Evolutionary conservation across 768 basidiomycete species (phyloP).

Genomic region (Porpolomopsis calyptriformis): DNA sequence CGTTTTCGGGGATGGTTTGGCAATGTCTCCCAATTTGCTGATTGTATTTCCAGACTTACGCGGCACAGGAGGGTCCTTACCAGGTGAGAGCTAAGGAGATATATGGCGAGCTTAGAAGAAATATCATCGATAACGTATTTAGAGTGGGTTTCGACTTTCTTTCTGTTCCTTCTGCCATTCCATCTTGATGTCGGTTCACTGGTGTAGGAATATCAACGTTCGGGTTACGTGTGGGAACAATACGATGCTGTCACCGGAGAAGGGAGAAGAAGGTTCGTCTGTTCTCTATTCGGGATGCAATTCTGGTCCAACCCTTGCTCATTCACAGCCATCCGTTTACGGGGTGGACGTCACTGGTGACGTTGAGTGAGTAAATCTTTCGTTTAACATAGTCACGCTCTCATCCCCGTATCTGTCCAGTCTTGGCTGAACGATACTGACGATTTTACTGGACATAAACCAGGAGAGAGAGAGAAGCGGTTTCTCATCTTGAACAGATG

Average conservation of each 20-base stretch:
- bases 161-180: not conserved
- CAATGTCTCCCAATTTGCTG: not conserved
- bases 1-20: not conserved
- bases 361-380: constrained; percentile 57
- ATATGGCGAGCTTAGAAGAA: constrained; percentile 69
- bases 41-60: constrained; percentile 51
- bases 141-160: constrained; percentile 24
- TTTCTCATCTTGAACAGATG: too few relatives aligned
- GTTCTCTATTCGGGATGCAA: constrained; percentile 5
- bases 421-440: not conserved
- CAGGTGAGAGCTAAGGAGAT: constrained; percentile 65
- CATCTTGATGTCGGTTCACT: not conserved
- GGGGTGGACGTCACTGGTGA: constrained; percentile 87
- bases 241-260: constrained; percentile 80
- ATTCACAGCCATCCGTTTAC: constrained; percentile 81
- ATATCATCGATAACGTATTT: constrained; percentile 77
- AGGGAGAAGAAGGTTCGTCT: constrained; percentile 68
- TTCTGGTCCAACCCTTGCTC: constrained; percentile 5
- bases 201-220: constrained; percentile 75
- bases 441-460: too few relatives aligned
- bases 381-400: not conserved
- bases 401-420: not conserved
- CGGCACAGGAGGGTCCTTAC: constrained; percentile 68
- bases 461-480: too few relatives aligned
- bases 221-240: constrained; percentile 97